phyloP scores from a whole-genome alignment of 1,284 basidiomycete species.

The Cystobasidiaceae sp. region DNA sequence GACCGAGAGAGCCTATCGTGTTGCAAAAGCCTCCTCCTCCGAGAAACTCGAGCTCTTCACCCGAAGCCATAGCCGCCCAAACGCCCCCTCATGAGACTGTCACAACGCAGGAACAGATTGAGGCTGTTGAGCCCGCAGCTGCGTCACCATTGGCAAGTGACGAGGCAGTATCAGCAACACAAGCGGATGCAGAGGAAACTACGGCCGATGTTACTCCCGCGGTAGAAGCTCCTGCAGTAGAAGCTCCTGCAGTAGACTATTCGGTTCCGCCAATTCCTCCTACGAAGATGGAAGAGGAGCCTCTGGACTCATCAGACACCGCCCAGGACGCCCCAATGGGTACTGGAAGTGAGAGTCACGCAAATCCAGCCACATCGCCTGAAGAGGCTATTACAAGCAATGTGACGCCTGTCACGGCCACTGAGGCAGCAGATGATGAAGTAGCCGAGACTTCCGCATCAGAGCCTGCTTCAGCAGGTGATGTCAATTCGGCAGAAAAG shows the following conservation, averaged over 20 bases:
- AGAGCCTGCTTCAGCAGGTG: neutral
- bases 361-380: too few relatives aligned
- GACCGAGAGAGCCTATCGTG: slow-evolving; percentile 7
- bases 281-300: neutral
- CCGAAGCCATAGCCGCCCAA: too few relatives aligned
- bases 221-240: neutral
- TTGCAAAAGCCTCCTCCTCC: slow-evolving; percentile 27
- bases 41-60: too few relatives aligned
- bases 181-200: neutral
- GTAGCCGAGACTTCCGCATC: neutral
- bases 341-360: too few relatives aligned
- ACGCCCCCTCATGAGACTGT: too few relatives aligned
- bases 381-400: neutral
- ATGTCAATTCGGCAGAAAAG: neutral
- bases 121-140: neutral
- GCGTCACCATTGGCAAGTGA: neutral
- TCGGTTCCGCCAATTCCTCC: neutral
- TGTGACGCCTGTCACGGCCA: too few relatives aligned
- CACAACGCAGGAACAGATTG: neutral
- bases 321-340: too few relatives aligned
- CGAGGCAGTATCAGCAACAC: neutral
- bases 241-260: neutral
- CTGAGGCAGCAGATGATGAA: neutral
- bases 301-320: neutral
- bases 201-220: too few relatives aligned